Base-by-base conservation (phyloP, 257 asterid species). In the Lantana camara region DNA sequence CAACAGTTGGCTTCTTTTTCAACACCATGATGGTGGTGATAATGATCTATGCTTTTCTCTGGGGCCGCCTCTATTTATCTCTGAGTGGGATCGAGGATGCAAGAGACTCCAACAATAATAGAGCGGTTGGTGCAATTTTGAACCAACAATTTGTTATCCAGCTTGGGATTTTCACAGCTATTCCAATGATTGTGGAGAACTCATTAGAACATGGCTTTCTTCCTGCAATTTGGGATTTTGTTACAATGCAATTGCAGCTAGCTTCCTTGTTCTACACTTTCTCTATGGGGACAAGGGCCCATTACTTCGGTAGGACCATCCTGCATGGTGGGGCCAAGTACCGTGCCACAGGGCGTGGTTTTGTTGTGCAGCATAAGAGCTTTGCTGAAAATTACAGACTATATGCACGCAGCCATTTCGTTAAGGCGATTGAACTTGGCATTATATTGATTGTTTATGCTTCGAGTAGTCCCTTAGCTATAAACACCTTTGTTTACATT, bases 271-370 rank as follows among this genome's bases (percentile, higher is more conserved):
- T 92, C 30, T 92, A 65, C 75, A 83, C 97, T 15, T 87, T 89
- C 86, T 89, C 97, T 0, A 79, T 92, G 95, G 98, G 98, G 56
- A 92, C 98, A 21, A 96, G 93, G 7, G 74, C 96, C 0, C 98
- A 92, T 78, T 92, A 64, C 83, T 92, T 92, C 51, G 98, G 98
- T 13, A 80, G 96, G 63, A 91, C 98, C 37, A 85, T 91, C 69
- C 81, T 91, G 67, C 97, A 92, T 45, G 98, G 98, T 5, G 98
- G 98, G 45, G 97, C 98, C 48, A 92, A 92, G 76, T 92, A 92
- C 47, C 86, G 96, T 46, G 96, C 97, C 20, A 92, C 98, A 0
- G 98, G 97, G 19, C 96, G 97, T 21, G 98, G 98, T 48, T 92
- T 92, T 72, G 97, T 92, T 45, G 98, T 92, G 52, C 82, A 87